Base-by-base conservation (phyloP, 1,284 basidiomycete genomes). In the Ganoderma leucocontextum region DNA sequence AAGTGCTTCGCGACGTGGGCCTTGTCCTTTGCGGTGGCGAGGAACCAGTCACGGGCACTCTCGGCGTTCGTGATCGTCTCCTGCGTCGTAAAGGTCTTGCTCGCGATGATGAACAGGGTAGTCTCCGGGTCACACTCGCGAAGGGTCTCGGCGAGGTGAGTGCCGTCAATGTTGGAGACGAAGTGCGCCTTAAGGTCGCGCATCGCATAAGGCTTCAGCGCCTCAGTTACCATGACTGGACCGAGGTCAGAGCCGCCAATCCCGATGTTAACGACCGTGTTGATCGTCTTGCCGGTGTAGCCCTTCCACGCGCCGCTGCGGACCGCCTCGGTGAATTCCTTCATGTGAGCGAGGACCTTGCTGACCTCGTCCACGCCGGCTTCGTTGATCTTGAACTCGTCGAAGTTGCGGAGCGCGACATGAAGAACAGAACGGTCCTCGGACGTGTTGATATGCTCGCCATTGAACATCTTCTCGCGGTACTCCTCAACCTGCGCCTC, bases 21-120 rank as follows among this genome's bases (percentile, higher is more conserved):
- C 84, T 95, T 93, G 78, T 97, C 95, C 77, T 90, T 91, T 33
- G 97, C 96, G 8, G 85, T 82, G 58, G 84, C 79, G 68, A 99
- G 87, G 93, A 99, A 99, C 97, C 98, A 99, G 67, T 92, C 91
- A 66, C 95, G 90, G 13, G 97, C 97, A 62, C 90, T 93, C 80
- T 95, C 93, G 38, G 97, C 97, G 80, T 99, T 99, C 74, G 97
- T 99, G 84, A 99, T 98, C 52, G 97, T 99, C 86, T 99, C 98
- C 83, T 99, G 97, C 13, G 97, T 99, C 55, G 97, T 99, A 82
- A 99, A 99, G 0, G 98, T 99, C 89, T 99, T 99, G 81, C 91
- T 93, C 41, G 97, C 97, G 75, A 99, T 92, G 82, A 99, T 98
- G 87, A 99, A 99, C 70, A 99, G 85, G 4, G 97, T 99, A 19